Base-by-base conservation (phyloP, 1,139 yeast species). In the Scheffersomyces illinoinensis region DNA sequence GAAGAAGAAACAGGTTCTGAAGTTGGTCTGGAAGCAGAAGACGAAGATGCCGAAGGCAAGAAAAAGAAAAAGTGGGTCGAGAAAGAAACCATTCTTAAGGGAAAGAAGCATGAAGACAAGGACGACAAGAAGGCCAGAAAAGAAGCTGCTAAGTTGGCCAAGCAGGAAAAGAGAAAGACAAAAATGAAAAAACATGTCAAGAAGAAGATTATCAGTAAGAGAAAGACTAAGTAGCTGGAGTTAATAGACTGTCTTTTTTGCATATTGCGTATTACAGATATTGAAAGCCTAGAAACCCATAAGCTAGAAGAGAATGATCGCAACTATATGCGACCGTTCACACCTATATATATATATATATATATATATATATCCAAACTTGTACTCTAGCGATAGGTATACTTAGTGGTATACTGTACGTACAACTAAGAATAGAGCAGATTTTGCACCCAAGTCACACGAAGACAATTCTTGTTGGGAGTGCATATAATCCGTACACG, bases 121-220 rank as follows among this genome's bases (percentile, higher is more conserved):
- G 97, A 92, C 24, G 87, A 81, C 0, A 95, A 93, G 73, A 91
- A 89, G 69, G 88, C 86, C 54, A 84, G 98, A 58, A 96, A 96
- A 74, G 89, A 89, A 67, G 90, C 89, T 24, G 89, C 92, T 21
- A 95, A 92, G 71, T 90, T 87, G 50, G 92, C 88, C 18, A 91
- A 92, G 62, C 90, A 89, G 67, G 98, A 93, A 67, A 93, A 91
- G 76, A 83, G 99, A 60, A 89, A 92, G 70, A 88, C 88, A 5
- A 96, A 96, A 73, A 89, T 95, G 88, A 95, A 95, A 74, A 96
- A 96, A 74, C 92, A 91, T 73, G 76, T 92, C 50, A 95, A 95
- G 78, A 95, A 95, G 83, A 89, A 89, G 71, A 76, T 89, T 52
- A 81, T 89, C 6, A 86, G 81, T 63, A 90, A 89, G 69, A 70